Conservation (phyloP, 2,329 filamentous ascomycete genomes). For the Penicillium sp. region DNA sequence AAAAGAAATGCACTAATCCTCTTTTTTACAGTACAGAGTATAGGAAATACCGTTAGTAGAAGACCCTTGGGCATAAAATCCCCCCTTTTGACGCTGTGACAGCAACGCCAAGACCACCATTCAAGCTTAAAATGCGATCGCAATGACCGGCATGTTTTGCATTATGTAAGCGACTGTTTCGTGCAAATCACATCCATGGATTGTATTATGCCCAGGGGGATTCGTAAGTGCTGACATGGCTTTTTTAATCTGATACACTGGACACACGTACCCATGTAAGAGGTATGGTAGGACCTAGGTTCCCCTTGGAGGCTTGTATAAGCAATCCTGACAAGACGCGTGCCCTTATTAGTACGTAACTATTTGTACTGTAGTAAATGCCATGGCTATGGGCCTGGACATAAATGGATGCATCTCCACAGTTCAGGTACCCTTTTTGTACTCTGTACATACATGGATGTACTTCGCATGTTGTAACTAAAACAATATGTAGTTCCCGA, state of each 20-base stretch:
- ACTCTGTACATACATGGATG: neutral
- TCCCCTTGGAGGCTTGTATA: neutral
- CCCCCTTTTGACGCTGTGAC: constrained; percentile 4
- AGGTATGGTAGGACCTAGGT: neutral
- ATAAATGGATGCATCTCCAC: constrained; percentile 5
- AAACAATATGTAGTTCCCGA: neutral
- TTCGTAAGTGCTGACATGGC: constrained; percentile 2
- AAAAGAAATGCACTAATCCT: neutral
- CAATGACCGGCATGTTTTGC: neutral
- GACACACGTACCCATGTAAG: neutral
- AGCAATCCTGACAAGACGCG: neutral
- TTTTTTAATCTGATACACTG: neutral
- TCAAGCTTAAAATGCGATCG: constrained; percentile 14
- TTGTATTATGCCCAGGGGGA: neutral
- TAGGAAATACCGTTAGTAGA: neutral
- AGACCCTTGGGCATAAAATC: neutral
- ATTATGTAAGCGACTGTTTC: neutral
- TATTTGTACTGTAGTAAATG: neutral
- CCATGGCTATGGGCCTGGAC: neutral
- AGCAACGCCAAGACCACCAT: constrained; percentile 14
- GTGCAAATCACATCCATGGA: neutral
- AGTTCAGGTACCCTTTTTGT: neutral
- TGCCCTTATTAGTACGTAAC: neutral
- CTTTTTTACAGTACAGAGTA: neutral
- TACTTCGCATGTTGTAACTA: neutral